Evolutionary conservation across 495 filamentous ascomycete genomes (phyloP).

Genomic region (Bryoglossum gracile): DNA sequence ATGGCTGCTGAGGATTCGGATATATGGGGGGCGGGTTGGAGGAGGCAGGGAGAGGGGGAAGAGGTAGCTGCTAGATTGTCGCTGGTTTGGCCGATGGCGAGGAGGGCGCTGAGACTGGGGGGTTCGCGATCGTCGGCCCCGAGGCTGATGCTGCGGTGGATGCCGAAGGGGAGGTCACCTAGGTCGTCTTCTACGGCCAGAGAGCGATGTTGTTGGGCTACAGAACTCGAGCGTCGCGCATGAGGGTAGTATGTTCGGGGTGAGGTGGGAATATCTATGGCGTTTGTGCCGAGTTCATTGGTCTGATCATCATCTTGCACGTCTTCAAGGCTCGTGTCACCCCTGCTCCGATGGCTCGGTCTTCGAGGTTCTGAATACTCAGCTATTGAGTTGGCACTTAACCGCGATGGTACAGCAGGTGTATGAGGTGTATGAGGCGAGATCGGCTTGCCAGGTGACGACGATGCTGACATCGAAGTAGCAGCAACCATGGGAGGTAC

Average conservation of each 20-base stretch:
- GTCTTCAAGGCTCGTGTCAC: conserved; percentile 21
- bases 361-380: conserved; percentile 50
- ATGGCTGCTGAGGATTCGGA: conserved; percentile 32
- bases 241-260: conserved; percentile 54
- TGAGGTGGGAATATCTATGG: conserved; percentile 79
- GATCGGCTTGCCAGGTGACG: conserved; percentile 84
- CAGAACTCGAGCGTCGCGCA: conserved; percentile 68
- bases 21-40: conserved; percentile 41
- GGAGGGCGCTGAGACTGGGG: conserved; percentile 48
- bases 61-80: conserved; percentile 24
- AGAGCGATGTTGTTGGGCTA: conserved; percentile 58
- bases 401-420: conserved; percentile 82
- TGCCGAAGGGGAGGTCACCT: conserved; percentile 52
- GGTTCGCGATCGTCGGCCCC: conserved; percentile 60
- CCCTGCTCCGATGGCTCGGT: conserved; percentile 17
- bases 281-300: conserved; percentile 48
- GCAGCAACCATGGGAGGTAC: conserved; percentile 79
- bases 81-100: conserved; percentile 37
- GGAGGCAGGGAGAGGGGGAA: conserved; percentile 27
- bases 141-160: conserved; percentile 68
- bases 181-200: conserved; percentile 50
- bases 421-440: conserved; percentile 94
- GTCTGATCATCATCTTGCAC: conserved; percentile 38
- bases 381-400: conserved; percentile 82
- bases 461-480: conserved; percentile 74